Evolutionary conservation across 1,284 basidiomycete genomes (phyloP), one percentile per base, ranked within the genome.

Genomic region (Tylopilus sp.): DNA sequence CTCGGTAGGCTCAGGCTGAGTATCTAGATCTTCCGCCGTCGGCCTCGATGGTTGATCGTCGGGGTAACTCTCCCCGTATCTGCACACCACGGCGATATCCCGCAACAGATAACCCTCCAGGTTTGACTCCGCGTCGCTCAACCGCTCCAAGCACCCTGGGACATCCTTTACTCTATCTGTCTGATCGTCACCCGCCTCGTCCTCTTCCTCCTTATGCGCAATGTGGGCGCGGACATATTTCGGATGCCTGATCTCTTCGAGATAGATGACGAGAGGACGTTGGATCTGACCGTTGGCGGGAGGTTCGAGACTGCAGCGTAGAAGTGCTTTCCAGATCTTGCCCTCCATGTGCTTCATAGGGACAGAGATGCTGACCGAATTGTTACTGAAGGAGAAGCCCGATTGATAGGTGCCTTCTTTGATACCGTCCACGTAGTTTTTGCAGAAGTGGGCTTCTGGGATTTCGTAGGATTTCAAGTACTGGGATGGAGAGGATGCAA

Each of bases 261-360:
- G 61, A 42, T 65, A 61, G 45, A 65, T 59, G 3, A 52, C 33
- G 2, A 61, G 57, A 12, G 59, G 59, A 11, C 54, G 50, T 13
- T 60, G 61, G 6, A 33, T n/a, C n/a, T 47, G 34, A 10, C 48
- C 45, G 6, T 18, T 40, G 1, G 25, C 34, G 0, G 60, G 59
- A 37, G 48, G 54, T 3, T 62, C 51, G 4, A 64, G 54, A 26
- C 63, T 61, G 13, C 59, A 61, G 1, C 59, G 49, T 4, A 61
- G 12, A 21, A 64, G 36, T 8, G 54, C 63, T 31, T 60, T 64
- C 44, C 47, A 61, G 3, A 61, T 44, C n/a, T 42, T 45, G 1
- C 39, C 56, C 2, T 29, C 13, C n/a, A 62, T 1, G 4, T 47
- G 49, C 19, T 55, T 63, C 41, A 65, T 31, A 7, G 63, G 61